These are phyloP conservation scores for Chrysosphaeria jannelii DNA, from an alignment of 2,329 filamentous ascomycete species.

Conservation along the genomic window DNA sequence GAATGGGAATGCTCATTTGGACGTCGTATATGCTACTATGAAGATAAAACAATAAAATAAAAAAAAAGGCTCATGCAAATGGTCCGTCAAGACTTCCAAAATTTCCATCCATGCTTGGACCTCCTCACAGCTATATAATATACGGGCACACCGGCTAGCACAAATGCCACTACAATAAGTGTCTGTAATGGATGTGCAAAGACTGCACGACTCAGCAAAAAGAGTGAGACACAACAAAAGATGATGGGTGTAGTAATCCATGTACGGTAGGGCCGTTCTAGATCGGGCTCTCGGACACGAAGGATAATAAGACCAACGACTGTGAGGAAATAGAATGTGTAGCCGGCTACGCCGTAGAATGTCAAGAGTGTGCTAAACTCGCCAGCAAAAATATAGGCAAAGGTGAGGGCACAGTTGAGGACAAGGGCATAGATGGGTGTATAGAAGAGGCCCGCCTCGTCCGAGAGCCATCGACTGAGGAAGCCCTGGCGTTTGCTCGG, in stretches of 20 bases:
- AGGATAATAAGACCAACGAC: conserved; percentile 82
- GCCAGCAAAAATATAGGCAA: conserved; percentile 53
- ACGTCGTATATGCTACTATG: not conserved
- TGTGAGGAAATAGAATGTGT: conserved; percentile 90
- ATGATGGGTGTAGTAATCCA: conserved; percentile 96
- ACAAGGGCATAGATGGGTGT: conserved; percentile 81
- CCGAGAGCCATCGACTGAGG: conserved; percentile 34
- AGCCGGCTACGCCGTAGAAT: conserved; percentile 91
- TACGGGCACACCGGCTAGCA: conserved; percentile 54
- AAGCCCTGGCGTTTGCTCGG: conserved; percentile 23
- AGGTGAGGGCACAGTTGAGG: conserved; percentile 47
- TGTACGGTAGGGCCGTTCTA: conserved; percentile 76
- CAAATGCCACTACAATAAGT: conserved; percentile 58
- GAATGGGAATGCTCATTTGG: too few species aligned
- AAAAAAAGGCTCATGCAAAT: not conserved
- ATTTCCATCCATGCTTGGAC: conserved; percentile 35
- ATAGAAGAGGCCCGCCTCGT: conserved; percentile 58
- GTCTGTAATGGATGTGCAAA: conserved; percentile 83
- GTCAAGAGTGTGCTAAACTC: conserved; percentile 80
- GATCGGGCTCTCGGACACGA: conserved; percentile 54
- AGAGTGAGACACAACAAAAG: conserved; percentile 91
- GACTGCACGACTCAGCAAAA: conserved; percentile 62
- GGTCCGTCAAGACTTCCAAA: conserved; percentile 18
- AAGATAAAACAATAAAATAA: not conserved
- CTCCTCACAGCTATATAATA: too few species aligned